Evolutionary conservation across 805 yeast species (phyloP).

Genomic region (Teunomyces gatunensis): DNA sequence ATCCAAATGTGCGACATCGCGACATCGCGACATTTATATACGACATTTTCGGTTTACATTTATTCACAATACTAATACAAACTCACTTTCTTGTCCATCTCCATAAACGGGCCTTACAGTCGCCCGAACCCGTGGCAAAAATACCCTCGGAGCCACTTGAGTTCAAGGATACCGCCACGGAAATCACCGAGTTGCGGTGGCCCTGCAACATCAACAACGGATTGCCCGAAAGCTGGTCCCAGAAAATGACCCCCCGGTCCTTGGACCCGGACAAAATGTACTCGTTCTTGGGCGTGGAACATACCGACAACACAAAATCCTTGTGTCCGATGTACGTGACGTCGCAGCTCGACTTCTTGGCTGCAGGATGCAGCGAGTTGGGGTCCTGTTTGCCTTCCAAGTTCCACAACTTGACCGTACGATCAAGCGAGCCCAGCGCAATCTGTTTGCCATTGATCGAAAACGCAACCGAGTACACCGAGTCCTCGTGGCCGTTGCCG

Average conservation of each 20-base stretch:
- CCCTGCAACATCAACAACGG: conserved; percentile 96
- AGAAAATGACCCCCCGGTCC: conserved; percentile 94
- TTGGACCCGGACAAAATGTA: conserved; percentile 92
- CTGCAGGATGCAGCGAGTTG: conserved; percentile 14
- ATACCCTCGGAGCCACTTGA: conserved; percentile 72
- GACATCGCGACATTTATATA: too few species aligned
- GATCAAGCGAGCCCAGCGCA: conserved; percentile 92
- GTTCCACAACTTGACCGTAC: conserved; percentile 95
- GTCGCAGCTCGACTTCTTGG: conserved; percentile 62
- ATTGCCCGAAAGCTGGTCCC: conserved; percentile 92
- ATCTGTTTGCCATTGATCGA: conserved; percentile 89
- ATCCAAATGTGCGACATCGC: neutral
- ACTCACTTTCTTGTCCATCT: conserved; percentile 59
- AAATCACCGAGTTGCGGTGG: conserved; percentile 91
- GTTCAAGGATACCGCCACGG: conserved; percentile 86
- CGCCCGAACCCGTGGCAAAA: conserved; percentile 97
- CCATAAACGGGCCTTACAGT: conserved; percentile 97
- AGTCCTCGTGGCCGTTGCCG: conserved; percentile 93
- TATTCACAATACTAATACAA: conserved; percentile 5
- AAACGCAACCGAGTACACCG: conserved; percentile 92
- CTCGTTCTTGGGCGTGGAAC: conserved; percentile 89
- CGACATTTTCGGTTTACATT: too few species aligned
- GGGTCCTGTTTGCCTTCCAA: conserved; percentile 54
- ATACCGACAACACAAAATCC: conserved; percentile 91
- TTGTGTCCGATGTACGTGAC: conserved; percentile 94